Evolutionary conservation across 345 rosid genomes (phyloP), one percentile per base, ranked within the genome.

Genomic region (Hirschfeldia incana): DNA sequence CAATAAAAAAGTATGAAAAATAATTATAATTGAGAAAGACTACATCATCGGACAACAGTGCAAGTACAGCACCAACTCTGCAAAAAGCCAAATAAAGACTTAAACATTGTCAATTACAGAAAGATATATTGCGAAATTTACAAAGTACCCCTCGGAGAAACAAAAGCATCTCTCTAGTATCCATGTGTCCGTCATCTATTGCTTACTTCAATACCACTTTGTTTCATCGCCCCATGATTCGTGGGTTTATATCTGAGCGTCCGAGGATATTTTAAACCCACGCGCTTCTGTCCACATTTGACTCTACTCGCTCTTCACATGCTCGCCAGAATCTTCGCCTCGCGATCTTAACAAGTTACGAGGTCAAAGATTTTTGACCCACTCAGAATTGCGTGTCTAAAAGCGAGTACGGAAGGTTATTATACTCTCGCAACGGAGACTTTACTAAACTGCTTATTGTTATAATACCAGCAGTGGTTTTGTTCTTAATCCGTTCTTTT

Each of bases 391-490:
- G 74, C 75, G 70, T 65, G 1, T 74, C 28, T 0, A 1, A 6
- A 11, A 1, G 78, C 78, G 82, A 79, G 82, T 79, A 68, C 10
- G 0, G 0, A 12, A 8, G 8, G 15, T 8, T 2, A 0, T 0
- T 27, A 12, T 74, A 73, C 37, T 27, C 66, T 13, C 65, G 75
- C 4, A 6, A 15, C 1, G 34, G 49, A 11, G 46, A 5, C 1
- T 16, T 26, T 61, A 11, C 7, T 3, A 61, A 68, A 78, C 74
- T 34, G 33, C 11, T 32, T 3, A 60, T 42, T 39, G 80, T 39
- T 57, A 44, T 59, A 78, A 79, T 73, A 79, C 82, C 82, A 79
- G 78, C 78, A 79, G 75, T 74, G 78, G 82, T 79, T 79, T 79
- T 74, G 37, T 73, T 62, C 63, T 12, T 5, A 74, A 79, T 13